These are phyloP conservation scores for Beauveria caledonica DNA, from an alignment of 2,329 filamentous ascomycete genomes.

Conservation along the genomic window DNA sequence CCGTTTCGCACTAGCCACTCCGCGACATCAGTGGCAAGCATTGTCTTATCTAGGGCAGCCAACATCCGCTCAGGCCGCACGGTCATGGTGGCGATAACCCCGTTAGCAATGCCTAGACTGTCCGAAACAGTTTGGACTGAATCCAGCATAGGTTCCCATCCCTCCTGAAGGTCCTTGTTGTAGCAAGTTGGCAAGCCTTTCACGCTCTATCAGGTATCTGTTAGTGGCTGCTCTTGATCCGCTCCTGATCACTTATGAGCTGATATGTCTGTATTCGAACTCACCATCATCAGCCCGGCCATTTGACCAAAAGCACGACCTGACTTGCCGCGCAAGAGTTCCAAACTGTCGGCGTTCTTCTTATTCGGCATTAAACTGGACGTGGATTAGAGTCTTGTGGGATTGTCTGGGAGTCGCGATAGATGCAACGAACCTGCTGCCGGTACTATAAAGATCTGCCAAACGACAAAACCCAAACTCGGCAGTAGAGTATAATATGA, in stretches of 20 bases:
- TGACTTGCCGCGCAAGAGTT: slow-evolving; percentile 64
- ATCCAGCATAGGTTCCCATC: slow-evolving; percentile 67
- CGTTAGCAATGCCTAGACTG: slow-evolving; percentile 66
- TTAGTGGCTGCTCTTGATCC: slow-evolving; percentile 23
- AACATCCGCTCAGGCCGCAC: slow-evolving; percentile 63
- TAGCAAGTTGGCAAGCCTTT: slow-evolving; percentile 63
- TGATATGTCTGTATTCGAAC: slow-evolving; percentile 19
- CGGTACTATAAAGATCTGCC: slow-evolving; percentile 73
- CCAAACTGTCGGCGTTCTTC: slow-evolving; percentile 72
- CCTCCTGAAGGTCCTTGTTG: slow-evolving; percentile 73
- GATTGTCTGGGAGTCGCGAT: neutral
- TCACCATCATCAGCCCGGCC: slow-evolving; percentile 60
- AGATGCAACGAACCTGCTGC: slow-evolving; percentile 39
- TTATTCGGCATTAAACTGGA: slow-evolving; percentile 62
- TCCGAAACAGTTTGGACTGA: slow-evolving; percentile 65
- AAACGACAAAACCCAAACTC: slow-evolving; percentile 71
- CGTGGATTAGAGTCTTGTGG: slow-evolving; percentile 5
- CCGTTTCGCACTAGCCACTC: slow-evolving; percentile 55
- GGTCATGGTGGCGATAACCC: slow-evolving; percentile 59
- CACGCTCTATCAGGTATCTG: slow-evolving; percentile 31
- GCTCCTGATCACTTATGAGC: slow-evolving; percentile 17
- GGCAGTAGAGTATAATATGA: slow-evolving; percentile 72
- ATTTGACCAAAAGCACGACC: slow-evolving; percentile 74
- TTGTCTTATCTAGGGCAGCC: slow-evolving; percentile 61
- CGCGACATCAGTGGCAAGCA: slow-evolving; percentile 62